phyloP scores from a whole-genome alignment of 2,329 filamentous ascomycete genomes.

The Coniochaeta prunicola region DNA sequence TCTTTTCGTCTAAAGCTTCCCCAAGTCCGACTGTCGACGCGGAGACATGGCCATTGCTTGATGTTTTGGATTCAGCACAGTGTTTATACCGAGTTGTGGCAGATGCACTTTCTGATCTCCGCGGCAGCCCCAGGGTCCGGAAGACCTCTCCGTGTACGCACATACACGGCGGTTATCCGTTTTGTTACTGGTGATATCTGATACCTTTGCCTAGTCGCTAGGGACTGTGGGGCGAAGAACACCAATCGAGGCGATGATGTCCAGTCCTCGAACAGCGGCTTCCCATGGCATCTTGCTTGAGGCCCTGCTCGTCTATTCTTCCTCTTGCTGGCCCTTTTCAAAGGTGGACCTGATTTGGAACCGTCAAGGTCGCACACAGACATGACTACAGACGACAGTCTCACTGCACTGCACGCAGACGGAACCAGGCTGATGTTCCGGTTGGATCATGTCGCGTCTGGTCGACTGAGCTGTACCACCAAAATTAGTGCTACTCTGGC shows the following conservation, averaged over 20 bases:
- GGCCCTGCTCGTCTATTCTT: neutral
- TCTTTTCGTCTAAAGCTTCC: neutral
- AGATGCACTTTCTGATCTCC: neutral
- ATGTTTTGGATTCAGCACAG: neutral
- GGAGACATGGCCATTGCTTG: neutral
- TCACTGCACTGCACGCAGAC: neutral
- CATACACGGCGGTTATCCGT: neutral
- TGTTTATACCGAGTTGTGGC: neutral
- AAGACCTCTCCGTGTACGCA: neutral
- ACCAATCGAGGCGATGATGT: neutral
- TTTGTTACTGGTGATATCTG: neutral
- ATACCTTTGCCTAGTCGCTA: neutral
- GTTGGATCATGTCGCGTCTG: neutral
- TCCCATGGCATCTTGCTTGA: neutral
- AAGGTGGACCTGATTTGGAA: neutral
- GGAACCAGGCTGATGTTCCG: neutral
- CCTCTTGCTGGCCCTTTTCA: neutral
- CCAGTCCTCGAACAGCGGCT: neutral
- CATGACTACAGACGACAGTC: neutral
- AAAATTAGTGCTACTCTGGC: neutral
- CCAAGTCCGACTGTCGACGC: neutral
- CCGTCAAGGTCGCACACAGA: neutral
- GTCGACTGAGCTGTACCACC: neutral
- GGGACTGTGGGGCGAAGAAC: neutral
- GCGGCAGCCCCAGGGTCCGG: neutral